A percentile compares a stretch with the other conserved stretches of the same genome.
Conservation (phyloP, 192 early-diverging fungal species). For the Mortierella hygrophila region DNA sequence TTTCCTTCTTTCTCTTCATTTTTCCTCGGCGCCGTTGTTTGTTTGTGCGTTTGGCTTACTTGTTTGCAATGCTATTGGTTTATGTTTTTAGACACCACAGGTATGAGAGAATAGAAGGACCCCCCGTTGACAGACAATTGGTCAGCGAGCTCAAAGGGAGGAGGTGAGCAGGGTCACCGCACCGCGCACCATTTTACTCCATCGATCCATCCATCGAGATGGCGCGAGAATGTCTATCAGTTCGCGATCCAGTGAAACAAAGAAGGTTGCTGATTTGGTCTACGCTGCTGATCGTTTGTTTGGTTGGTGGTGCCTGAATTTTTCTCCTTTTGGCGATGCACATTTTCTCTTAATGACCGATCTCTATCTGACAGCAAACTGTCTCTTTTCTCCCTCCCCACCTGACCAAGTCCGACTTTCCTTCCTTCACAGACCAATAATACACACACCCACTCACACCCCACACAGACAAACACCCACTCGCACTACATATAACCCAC, state of each 20-base stretch:
- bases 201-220: not conserved
- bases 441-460: not conserved
- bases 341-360: slow-evolving; percentile 5
- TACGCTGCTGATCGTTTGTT: too few species aligned
- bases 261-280: not conserved
- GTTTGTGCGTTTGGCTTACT: not conserved
- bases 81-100: not conserved
- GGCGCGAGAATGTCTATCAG: not conserved
- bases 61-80: not conserved
- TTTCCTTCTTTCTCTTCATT: not conserved
- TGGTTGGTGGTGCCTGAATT: not conserved
- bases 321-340: not conserved
- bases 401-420: not conserved
- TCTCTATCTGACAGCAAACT: not conserved
- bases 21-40: not conserved
- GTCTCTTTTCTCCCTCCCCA: not conserved
- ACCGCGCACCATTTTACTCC: not conserved
- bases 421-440: not conserved
- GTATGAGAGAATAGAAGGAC: not conserved
- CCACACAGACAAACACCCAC: not conserved
- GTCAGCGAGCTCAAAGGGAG: not conserved
- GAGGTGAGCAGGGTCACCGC: not conserved
- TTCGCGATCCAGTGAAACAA: not conserved
- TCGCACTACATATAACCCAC: not conserved
- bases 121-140: too few species aligned